A percentile compares a stretch with the other conserved stretches of the same genome.
phyloP scores from a whole-genome alignment of 225 moss, liverwort and hornwort species.

The Pseudisothecium myosuroides region DNA sequence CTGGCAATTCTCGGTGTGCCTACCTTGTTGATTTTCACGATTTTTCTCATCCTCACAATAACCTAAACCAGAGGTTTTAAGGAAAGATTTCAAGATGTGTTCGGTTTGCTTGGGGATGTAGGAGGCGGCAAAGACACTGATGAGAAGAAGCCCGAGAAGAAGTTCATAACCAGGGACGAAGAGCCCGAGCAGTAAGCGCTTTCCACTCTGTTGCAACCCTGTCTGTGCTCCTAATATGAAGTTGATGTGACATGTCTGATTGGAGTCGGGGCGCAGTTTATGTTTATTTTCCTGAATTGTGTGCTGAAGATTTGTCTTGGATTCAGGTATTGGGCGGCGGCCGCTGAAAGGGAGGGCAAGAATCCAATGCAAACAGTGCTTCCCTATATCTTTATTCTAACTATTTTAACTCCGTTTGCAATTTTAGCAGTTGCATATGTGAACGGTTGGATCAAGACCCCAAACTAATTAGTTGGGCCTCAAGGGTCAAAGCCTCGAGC shows the following conservation, averaged over 20 bases:
- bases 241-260: not conserved
- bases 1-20: not conserved
- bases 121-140: conserved; percentile 26
- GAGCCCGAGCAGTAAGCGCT: conserved; percentile 83
- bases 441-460: conserved; percentile 85
- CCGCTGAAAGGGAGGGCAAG: conserved; percentile 80
- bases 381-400: conserved; percentile 62
- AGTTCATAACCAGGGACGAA: conserved; percentile 83
- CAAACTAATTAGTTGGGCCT: conserved; percentile 10
- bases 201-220: not conserved
- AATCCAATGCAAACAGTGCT: conserved; percentile 67
- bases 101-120: conserved; percentile 4
- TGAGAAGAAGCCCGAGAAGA: conserved; percentile 68
- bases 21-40: not conserved
- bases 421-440: conserved; percentile 77
- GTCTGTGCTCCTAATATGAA: not conserved
- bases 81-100: not conserved
- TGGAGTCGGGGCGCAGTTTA: not conserved
- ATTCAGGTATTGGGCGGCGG: conserved; percentile 53
- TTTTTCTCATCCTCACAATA: not conserved
- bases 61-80: not conserved
- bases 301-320: not conserved
- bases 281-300: not conserved
- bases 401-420: conserved; percentile 52
- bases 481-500: not conserved